phyloP scores from a whole-genome alignment of 2,329 filamentous ascomycete genomes.

The Gaeumannomyces sp. region DNA sequence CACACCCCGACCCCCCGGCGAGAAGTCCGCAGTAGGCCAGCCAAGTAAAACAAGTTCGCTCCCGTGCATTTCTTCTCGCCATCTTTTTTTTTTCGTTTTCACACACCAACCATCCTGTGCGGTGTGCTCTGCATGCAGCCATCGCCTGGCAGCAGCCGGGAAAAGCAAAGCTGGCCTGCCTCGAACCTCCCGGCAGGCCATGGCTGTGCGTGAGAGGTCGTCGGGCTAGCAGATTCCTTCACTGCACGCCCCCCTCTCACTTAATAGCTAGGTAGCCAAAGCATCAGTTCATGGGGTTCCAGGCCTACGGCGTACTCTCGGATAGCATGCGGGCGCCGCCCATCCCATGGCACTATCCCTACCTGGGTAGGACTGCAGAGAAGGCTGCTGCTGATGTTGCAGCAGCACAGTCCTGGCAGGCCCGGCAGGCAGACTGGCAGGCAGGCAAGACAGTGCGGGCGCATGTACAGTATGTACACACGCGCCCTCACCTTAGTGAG shows the following conservation, averaged over 20 bases:
- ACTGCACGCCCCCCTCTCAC: background rate
- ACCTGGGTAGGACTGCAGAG: background rate
- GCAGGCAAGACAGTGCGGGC: background rate
- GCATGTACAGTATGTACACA: background rate
- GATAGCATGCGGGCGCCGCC: background rate
- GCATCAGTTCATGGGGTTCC: background rate
- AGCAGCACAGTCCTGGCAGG: background rate
- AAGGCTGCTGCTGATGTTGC: background rate
- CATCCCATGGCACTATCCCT: background rate
- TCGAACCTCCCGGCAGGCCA: background rate
- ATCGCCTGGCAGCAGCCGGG: background rate
- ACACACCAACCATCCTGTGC: background rate
- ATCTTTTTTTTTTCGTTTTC: too few species aligned
- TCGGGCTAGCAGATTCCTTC: background rate
- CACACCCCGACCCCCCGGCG: too few species aligned
- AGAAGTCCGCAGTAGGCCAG: background rate
- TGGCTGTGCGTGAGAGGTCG: background rate
- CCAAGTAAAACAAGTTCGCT: background rate
- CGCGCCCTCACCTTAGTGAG: background rate
- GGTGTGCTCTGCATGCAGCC: background rate
- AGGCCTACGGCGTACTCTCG: background rate
- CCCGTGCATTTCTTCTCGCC: background rate
- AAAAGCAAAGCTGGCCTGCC: background rate
- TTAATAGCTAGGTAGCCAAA: background rate
- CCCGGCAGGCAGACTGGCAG: background rate